These are phyloP conservation scores for Nepenthes mirabilis DNA, from an alignment of 148 eudicot species.

Conservation along the genomic window DNA sequence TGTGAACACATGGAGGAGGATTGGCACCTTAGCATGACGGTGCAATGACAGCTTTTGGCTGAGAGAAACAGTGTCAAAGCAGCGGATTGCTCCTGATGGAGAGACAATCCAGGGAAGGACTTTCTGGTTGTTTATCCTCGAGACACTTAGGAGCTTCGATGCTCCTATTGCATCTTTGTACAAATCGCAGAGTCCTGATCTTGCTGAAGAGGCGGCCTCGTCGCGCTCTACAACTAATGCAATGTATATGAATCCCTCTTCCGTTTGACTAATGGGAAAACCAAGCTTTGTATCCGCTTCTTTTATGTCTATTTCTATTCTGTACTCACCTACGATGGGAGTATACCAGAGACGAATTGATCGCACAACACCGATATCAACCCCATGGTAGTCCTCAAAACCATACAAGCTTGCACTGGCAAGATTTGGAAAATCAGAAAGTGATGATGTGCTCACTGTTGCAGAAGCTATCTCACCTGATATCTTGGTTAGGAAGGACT, in stretches of 20 bases:
- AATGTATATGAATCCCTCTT: slow-evolving; percentile 77
- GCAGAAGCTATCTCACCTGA: slow-evolving; percentile 32
- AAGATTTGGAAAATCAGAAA: slow-evolving; percentile 45
- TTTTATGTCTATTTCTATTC: slow-evolving; percentile 39
- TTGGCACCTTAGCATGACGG: slow-evolving; percentile 50
- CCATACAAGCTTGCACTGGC: too few relatives aligned
- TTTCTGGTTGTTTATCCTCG: slow-evolving; percentile 48
- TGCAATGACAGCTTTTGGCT: slow-evolving; percentile 74
- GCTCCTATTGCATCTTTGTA: slow-evolving; percentile 41
- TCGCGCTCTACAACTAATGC: slow-evolving; percentile 41
- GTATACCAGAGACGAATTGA: slow-evolving; percentile 82
- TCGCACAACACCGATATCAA: slow-evolving; percentile 74
- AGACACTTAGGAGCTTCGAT: slow-evolving; percentile 29
- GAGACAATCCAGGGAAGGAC: slow-evolving; percentile 79
- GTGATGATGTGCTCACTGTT: slow-evolving; percentile 35
- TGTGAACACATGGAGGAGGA: slow-evolving; percentile 39
- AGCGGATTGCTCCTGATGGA: slow-evolving; percentile 50
- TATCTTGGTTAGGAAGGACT: slow-evolving; percentile 79
- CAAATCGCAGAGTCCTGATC: slow-evolving; percentile 52
- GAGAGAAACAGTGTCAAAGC: slow-evolving; percentile 72
- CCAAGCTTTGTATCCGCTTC: slow-evolving; percentile 68
- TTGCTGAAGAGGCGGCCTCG: slow-evolving; percentile 38
- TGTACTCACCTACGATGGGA: slow-evolving; percentile 49
- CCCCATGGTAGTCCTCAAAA: slow-evolving; percentile 48
- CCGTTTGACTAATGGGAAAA: slow-evolving; percentile 63